Conservation (phyloP, 106 monocot genomes). For the Acorus calamus region DNA sequence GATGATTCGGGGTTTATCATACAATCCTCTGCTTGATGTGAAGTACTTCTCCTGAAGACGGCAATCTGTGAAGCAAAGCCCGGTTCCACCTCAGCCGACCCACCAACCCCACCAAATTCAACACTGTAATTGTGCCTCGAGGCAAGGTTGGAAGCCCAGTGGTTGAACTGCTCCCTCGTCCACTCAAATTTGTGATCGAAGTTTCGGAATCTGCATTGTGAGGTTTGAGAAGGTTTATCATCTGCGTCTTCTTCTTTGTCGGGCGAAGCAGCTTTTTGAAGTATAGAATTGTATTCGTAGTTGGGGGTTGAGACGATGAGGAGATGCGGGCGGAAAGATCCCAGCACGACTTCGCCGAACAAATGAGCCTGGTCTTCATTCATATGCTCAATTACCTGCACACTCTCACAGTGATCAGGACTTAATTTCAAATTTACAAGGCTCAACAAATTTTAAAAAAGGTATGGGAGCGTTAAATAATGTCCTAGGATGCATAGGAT, state of each 20-base stretch:
- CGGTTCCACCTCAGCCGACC: conserved; percentile 62
- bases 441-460: neutral
- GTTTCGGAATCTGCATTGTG: conserved; percentile 66
- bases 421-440: conserved; percentile 3
- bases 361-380: conserved; percentile 75
- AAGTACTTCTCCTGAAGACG: conserved; percentile 38
- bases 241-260: conserved; percentile 56
- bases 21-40: conserved; percentile 8
- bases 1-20: conserved; percentile 4
- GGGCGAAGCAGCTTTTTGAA: conserved; percentile 41
- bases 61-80: conserved; percentile 98
- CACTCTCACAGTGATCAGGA: neutral
- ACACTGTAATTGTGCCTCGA: conserved; percentile 52
- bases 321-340: conserved; percentile 52
- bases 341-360: conserved; percentile 66
- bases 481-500: too few species aligned
- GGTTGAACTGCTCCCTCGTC: conserved; percentile 81
- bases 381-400: conserved; percentile 97
- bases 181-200: conserved; percentile 98
- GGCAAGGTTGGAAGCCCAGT: conserved; percentile 68
- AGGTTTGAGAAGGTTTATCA: conserved; percentile 25
- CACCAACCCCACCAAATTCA: conserved; percentile 88
- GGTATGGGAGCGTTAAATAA: neutral
- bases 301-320: conserved; percentile 93
- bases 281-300: conserved; percentile 92